These are phyloP conservation scores for Stentor coeruleus DNA, from an alignment of 73 alveolate species.

Conservation along the genomic window DNA sequence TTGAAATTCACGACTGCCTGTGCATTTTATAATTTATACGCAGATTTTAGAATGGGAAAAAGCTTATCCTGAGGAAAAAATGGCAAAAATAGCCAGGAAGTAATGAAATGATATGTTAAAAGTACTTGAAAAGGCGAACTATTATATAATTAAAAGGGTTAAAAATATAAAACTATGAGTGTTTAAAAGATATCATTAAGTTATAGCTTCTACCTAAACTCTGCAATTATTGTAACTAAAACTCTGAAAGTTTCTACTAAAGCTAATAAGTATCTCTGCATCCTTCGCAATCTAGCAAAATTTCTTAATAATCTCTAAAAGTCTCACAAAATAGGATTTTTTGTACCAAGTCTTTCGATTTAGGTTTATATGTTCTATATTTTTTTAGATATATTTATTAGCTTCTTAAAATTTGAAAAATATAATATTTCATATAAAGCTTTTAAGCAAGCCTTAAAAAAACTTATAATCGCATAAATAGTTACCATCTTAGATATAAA, in stretches of 20 bases:
- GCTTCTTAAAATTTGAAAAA: too few relatives aligned
- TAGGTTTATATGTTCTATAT: too few relatives aligned
- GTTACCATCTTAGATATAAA: too few relatives aligned
- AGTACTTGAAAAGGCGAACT: slow-evolving; percentile 95
- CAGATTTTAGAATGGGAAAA: slow-evolving; percentile 86
- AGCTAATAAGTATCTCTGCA: neutral
- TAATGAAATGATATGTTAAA: slow-evolving; percentile 97
- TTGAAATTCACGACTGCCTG: slow-evolving; percentile 99
- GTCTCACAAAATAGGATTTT: too few relatives aligned
- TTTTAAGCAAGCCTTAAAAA: too few relatives aligned
- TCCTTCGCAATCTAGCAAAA: too few relatives aligned
- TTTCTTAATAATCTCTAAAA: too few relatives aligned
- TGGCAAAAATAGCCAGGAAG: slow-evolving; percentile 94
- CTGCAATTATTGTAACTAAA: slow-evolving; percentile 97
- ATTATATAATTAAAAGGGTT: slow-evolving; percentile 96
- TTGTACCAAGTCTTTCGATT: too few relatives aligned
- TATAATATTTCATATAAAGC: too few relatives aligned
- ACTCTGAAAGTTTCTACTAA: slow-evolving; percentile 83
- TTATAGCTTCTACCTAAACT: slow-evolving; percentile 98
- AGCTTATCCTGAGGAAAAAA: slow-evolving; percentile 61
- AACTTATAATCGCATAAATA: too few relatives aligned
- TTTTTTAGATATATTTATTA: too few relatives aligned
- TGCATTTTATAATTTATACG: slow-evolving; percentile 95
- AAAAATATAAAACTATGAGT: slow-evolving; percentile 94
- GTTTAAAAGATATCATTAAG: slow-evolving; percentile 86